Base-by-base conservation (phyloP, 768 basidiomycete species). In the Lactarius quietus region DNA sequence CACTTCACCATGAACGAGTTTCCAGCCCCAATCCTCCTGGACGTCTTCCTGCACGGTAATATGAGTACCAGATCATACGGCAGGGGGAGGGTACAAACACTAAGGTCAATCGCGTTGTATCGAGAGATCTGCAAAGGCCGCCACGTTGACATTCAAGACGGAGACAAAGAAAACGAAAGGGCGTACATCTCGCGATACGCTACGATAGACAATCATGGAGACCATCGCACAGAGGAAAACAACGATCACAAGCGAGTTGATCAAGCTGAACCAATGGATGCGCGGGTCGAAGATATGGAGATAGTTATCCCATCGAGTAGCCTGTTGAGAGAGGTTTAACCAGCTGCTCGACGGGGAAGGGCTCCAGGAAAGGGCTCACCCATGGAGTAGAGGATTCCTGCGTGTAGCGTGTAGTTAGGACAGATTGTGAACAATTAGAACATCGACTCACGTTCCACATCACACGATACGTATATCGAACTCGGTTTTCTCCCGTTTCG, bases 1-100 rank as follows among this genome's bases (percentile, higher is more conserved):
- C 20, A 98, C 92, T 76, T 98, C 96, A 26, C 94, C 95, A 70
- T 97, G 94, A 28, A 98, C 87, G 20, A 98, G 84, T 73, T 98
- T 98, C 96, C 96, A 98, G 2, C 96, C 96, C 84, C 89, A 96
- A 70, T 98, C 96, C 78, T 98, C 96, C 76, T 95, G 93, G 3
- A 97, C 91, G 71, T 96, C 94, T 72, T 96, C 94, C 91, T 93
- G 68, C 38, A n/a, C 20, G 55, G 26, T 33, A 31, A 10, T 53
- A 54, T 61, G 17, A 55, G 59, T 8, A 52, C 36, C 43, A 43
- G 4, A 26, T 23, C 38, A 29, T 20, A 2, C 10, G 12, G 15
- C 26, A 15, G 9, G 1, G 38, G 52, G 23, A 23, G n/a, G 43
- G 53, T 59, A 74, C 86, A 70, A 74, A 93, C 92, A 68, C 89